Evolutionary conservation across 306 rosid genomes (phyloP).

Genomic region (Citrullus colocynthis): DNA sequence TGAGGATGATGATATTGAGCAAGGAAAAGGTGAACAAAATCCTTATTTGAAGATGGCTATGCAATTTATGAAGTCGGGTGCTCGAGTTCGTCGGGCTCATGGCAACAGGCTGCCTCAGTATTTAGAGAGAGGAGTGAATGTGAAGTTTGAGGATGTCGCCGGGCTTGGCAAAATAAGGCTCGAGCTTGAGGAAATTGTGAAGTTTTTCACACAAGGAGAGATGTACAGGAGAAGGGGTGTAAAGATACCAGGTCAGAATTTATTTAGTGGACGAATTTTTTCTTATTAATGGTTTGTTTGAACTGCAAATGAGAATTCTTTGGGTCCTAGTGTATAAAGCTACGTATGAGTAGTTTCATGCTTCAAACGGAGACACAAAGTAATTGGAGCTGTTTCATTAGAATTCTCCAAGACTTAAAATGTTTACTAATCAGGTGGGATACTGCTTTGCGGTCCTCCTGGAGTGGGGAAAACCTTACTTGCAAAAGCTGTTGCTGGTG

Average conservation of each 20-base stretch:
- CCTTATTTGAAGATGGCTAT: constrained; percentile 74
- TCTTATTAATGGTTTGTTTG: background rate
- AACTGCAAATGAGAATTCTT: background rate
- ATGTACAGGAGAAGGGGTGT: constrained; percentile 93
- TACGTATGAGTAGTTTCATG: background rate
- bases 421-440: constrained; percentile 66
- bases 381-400: background rate
- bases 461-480: constrained; percentile 97
- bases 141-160: constrained; percentile 86
- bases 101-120: constrained; percentile 73
- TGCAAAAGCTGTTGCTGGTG: constrained; percentile 99
- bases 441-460: constrained; percentile 97
- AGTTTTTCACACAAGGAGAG: constrained; percentile 96
- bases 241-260: constrained; percentile 69
- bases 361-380: background rate
- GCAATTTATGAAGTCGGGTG: constrained; percentile 97
- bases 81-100: constrained; percentile 70
- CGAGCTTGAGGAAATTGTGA: constrained; percentile 98
- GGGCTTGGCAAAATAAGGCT: constrained; percentile 93
- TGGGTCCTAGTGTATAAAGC: background rate
- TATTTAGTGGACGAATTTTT: background rate
- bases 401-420: constrained; percentile 11
- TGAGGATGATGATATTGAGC: constrained; percentile 48
- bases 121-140: constrained; percentile 87
- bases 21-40: constrained; percentile 60